Evolutionary conservation across 371 early-diverging fungal genomes (phyloP).

Genomic region (Rhizopus arrhizus): DNA sequence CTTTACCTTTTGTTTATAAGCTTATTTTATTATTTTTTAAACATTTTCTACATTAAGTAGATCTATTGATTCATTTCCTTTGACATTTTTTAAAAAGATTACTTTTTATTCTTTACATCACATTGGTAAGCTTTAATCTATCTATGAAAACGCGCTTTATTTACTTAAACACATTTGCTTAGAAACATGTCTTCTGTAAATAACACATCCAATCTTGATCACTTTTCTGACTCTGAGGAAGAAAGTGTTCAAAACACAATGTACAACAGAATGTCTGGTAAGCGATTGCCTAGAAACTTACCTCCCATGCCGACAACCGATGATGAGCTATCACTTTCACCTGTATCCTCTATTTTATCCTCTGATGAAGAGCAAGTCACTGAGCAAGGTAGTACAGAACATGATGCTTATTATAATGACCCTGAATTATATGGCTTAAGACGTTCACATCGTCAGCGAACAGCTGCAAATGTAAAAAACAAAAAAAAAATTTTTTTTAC

Average conservation of each 20-base stretch:
- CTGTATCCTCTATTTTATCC: not conserved
- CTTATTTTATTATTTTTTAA: not conserved
- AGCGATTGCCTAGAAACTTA: conserved; percentile 3
- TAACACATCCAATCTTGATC: not conserved
- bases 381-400: conserved; percentile 5
- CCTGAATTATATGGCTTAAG: conserved; percentile 32
- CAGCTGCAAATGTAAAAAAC: not conserved
- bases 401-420: conserved; percentile 12
- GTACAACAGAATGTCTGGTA: conserved; percentile 2
- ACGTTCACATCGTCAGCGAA: conserved; percentile 25
- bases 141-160: not conserved
- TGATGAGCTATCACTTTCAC: conserved; percentile 4
- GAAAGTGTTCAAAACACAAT: not conserved
- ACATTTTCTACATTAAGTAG: not conserved
- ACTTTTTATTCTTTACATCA: no score
- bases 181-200: not conserved
- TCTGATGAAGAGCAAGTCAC: conserved; percentile 9
- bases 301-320: conserved; percentile 1
- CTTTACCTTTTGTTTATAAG: not conserved
- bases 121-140: no score
- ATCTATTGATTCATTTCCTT: not conserved
- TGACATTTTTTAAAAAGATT: no score
- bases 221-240: conserved; percentile 2
- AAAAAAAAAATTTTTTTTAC: not conserved
- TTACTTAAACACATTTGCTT: not conserved